Base-by-base conservation (phyloP, 1,284 basidiomycete genomes). In the Ustilago trichophora region DNA sequence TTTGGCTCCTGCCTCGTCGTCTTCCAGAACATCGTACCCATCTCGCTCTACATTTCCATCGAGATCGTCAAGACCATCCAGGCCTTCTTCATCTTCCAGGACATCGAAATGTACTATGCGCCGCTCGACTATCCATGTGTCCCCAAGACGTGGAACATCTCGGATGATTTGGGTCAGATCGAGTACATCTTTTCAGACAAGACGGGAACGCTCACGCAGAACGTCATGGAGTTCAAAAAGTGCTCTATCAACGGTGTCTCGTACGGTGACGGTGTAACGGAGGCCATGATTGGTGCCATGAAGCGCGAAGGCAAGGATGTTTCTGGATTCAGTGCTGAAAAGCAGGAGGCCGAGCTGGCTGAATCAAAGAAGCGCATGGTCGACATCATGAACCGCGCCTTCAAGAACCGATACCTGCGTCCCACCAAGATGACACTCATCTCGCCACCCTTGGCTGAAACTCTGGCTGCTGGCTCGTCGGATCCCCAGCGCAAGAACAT, bases 131-230 rank as follows among this genome's bases (percentile, higher is more conserved):
- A 91, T 0, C 85, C 92, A 0, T 97, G 93, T 74, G 88, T 93
- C 4, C 93, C 94, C 35, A 98, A 98, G 83, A 95, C 92, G 12
- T 97, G 94, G 94, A 95, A 94, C 82, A 95, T 98, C 73, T 95
- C 92, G 3, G 94, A 97, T 80, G 94, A 97, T 82, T 87, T 98
- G 1, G 94, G 94, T 22, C 94, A 97, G 83, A 97, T 97, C 82
- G 94, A 96, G 84, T 98, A 97, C 82, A 86, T 97, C 73, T 97
- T 98, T 83, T 93, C 91, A 6, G 94, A 98, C 87, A 98, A 98
- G 71, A 76, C 73, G 1, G 72, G 73, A 16, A 77, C 75, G 18
- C 65, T 76, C 4, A 78, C 70, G 15, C 72, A 97, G 82, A 98
- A 84, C 68, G 76, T 96, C 69, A 98, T 98, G 94, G 94, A 97